Evolutionary conservation across 2,329 filamentous ascomycete species (phyloP).

Genomic region (Juglanconis juglandina): DNA sequence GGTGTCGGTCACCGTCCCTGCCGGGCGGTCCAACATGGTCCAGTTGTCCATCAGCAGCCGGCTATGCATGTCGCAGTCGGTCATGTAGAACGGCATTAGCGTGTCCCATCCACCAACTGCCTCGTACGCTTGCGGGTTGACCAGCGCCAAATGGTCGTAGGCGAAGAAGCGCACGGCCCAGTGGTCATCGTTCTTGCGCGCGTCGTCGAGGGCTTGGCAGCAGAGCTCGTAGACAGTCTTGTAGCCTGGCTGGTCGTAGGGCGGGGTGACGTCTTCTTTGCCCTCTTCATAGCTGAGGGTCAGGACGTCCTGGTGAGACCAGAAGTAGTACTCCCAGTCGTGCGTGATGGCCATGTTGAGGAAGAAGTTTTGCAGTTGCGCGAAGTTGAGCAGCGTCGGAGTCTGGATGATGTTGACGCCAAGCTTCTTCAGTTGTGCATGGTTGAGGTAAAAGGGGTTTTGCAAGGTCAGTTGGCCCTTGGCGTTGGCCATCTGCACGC

Average conservation of each 20-base stretch:
- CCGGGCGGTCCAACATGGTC: conserved; percentile 35
- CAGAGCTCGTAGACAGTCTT: conserved; percentile 40
- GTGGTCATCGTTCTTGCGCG: conserved; percentile 29
- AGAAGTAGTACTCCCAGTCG: conserved; percentile 50
- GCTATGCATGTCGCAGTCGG: conserved; percentile 54
- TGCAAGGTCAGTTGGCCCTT: conserved; percentile 45
- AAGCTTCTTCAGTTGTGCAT: conserved; percentile 45
- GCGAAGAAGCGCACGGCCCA: conserved; percentile 56
- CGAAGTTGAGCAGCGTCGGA: conserved; percentile 48
- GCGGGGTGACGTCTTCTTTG: conserved; percentile 29
- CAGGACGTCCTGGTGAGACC: conserved; percentile 51
- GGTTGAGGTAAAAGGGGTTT: conserved; percentile 56
- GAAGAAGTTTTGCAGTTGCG: conserved; percentile 54
- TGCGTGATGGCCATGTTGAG: conserved; percentile 39
- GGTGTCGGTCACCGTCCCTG: conserved; percentile 44
- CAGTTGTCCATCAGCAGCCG: conserved; percentile 45
- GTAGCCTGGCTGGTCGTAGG: conserved; percentile 35
- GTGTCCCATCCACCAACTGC: conserved; percentile 55
- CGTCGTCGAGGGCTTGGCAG: conserved; percentile 32
- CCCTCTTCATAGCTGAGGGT: conserved; percentile 42
- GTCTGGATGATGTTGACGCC: conserved; percentile 45
- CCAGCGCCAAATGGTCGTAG: conserved; percentile 55
- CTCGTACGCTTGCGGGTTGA: conserved; percentile 50
- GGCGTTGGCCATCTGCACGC: conserved; percentile 51
- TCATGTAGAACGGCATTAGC: conserved; percentile 55